These are phyloP conservation scores for Ramularia endophylla DNA, from an alignment of 2,329 filamentous ascomycete genomes.

Conservation along the genomic window DNA sequence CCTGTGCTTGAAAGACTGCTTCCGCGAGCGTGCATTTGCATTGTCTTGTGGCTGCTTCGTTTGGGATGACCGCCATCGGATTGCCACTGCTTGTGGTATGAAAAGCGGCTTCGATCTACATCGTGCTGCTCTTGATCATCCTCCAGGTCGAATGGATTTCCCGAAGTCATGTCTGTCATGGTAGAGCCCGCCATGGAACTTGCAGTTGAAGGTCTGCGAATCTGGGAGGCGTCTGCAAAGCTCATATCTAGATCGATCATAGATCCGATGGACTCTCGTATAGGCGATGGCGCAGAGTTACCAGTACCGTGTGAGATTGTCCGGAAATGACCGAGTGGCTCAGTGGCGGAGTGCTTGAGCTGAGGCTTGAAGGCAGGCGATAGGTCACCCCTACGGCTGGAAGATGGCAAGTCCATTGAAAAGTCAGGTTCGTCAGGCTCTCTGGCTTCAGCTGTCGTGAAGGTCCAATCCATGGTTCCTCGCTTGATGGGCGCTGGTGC, in stretches of 20 bases:
- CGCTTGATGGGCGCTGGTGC: conserved; percentile 32
- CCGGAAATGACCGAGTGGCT: conserved; percentile 34
- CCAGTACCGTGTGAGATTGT: conserved; percentile 30
- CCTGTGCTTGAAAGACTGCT: conserved; percentile 29
- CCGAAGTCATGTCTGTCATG: conserved; percentile 36
- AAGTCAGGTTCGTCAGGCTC: conserved; percentile 23
- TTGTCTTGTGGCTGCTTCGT: conserved; percentile 23
- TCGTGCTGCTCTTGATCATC: conserved; percentile 31
- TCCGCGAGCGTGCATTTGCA: conserved; percentile 29
- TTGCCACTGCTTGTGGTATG: conserved; percentile 32
- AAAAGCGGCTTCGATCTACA: conserved; percentile 28
- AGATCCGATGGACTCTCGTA: conserved; percentile 32
- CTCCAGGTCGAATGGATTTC: conserved; percentile 47
- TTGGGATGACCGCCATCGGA: conserved; percentile 28
- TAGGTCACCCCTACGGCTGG: conserved; percentile 20
- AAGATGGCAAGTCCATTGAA: conserved; percentile 27
- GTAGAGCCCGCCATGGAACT: conserved; percentile 31
- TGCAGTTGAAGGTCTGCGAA: conserved; percentile 39
- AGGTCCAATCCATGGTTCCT: conserved; percentile 44
- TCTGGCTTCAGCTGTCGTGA: conserved; percentile 35
- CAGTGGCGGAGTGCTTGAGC: conserved; percentile 38
- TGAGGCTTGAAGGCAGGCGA: conserved; percentile 34
- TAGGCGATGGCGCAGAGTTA: conserved; percentile 5
- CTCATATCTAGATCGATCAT: conserved; percentile 43
- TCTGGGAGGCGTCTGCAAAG: conserved; percentile 31